Evolutionary conservation across 2,329 filamentous ascomycete species (phyloP).

Genomic region (Trichoderma aggressivum): DNA sequence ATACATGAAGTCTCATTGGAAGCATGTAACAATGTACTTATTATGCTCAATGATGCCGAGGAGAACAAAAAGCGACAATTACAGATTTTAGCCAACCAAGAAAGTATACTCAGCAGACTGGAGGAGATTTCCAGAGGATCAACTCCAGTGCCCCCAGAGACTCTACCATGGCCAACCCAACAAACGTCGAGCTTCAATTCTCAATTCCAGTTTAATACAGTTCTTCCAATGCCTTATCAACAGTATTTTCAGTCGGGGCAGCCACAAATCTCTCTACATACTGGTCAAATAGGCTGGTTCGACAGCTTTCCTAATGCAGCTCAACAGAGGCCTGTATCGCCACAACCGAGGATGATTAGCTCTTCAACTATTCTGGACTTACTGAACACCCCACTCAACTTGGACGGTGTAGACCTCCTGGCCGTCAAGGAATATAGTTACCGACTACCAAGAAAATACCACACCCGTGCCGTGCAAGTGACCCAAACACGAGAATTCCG

Average conservation of each 20-base stretch:
- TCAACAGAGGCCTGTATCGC: not conserved
- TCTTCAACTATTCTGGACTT: not conserved
- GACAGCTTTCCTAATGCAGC: not conserved
- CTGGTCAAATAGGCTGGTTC: not conserved
- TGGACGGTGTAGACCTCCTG: not conserved
- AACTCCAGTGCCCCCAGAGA: not conserved
- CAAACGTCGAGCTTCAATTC: not conserved
- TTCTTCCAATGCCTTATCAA: not conserved
- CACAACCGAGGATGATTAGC: not conserved
- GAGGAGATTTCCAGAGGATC: not conserved
- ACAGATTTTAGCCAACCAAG: not conserved
- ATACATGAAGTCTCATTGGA: not conserved
- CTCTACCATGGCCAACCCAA: not conserved
- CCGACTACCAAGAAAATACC: not conserved
- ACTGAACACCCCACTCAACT: not conserved
- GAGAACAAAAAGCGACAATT: not conserved
- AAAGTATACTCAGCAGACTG: not conserved
- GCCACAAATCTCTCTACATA: not conserved
- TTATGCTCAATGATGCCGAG: not conserved
- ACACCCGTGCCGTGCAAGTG: not conserved
- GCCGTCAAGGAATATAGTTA: not conserved
- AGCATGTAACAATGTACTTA: not conserved
- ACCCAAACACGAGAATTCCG: not conserved
- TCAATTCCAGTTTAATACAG: not conserved
- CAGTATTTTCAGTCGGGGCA: not conserved